Conservation (phyloP, 495 filamentous ascomycete genomes). For the Daldinia bambusicola region DNA sequence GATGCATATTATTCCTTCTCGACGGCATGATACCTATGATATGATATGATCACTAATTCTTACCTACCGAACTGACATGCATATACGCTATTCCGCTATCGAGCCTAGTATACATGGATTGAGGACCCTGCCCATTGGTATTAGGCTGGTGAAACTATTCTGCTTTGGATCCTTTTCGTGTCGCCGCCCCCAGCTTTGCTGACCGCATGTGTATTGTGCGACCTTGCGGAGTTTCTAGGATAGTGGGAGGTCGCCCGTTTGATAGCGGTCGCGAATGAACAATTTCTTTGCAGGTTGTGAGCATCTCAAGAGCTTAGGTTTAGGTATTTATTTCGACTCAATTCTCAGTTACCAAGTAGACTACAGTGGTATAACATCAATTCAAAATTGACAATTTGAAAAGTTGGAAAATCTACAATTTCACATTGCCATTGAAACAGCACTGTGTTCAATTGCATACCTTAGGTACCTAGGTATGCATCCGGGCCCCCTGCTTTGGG, state of each 20-base stretch:
- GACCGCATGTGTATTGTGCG: conserved; percentile 21
- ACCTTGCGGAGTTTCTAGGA: background rate
- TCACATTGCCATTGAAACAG: background rate
- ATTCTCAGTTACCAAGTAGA: conserved; percentile 7
- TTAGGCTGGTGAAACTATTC: conserved; percentile 14
- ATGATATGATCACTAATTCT: background rate
- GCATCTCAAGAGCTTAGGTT: background rate
- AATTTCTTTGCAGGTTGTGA: background rate
- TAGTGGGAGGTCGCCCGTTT: background rate
- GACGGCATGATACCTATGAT: background rate
- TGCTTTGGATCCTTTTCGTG: conserved; percentile 2
- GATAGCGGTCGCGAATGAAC: background rate
- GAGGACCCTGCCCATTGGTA: conserved; percentile 22
- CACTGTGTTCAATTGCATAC: background rate
- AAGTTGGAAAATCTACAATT: background rate
- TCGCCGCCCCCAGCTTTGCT: conserved; percentile 31
- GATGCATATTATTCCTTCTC: conserved; percentile 3
- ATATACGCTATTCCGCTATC: conserved; percentile 17
- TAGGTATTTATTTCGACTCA: background rate
- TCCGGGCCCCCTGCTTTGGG: background rate
- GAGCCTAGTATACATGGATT: conserved; percentile 10
- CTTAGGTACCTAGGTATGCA: too few species aligned
- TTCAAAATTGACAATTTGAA: background rate
- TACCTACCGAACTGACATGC: background rate
- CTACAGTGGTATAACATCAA: too few species aligned